Conservation (phyloP, 805 yeast species). For the Starmerella scarabaei region DNA sequence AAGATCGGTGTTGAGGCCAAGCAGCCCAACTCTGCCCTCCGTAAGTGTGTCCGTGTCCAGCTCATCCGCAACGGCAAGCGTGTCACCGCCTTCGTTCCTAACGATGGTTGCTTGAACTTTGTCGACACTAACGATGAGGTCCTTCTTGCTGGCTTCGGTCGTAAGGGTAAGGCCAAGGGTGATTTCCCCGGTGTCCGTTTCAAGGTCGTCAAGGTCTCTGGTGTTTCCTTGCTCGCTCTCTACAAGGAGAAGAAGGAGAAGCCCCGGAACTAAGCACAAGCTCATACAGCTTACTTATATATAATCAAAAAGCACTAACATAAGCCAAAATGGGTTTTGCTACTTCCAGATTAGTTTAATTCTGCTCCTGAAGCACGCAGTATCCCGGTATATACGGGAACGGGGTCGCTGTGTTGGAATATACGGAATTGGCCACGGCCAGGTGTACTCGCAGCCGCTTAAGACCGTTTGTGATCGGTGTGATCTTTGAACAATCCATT, state of each 20-base stretch:
- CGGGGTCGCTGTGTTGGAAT: background rate
- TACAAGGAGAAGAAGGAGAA: constrained; percentile 99
- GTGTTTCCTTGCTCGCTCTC: constrained; percentile 98
- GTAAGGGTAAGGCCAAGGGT: constrained; percentile 99
- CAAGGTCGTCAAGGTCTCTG: constrained; percentile 99
- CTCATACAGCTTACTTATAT: no score
- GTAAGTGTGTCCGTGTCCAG: constrained; percentile 99
- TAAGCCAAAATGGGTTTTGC: no score
- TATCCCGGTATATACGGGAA: background rate
- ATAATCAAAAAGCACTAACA: background rate
- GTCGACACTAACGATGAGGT: constrained; percentile 99
- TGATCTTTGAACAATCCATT: background rate
- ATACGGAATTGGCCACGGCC: background rate
- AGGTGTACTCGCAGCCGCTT: background rate
- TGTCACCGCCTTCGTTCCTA: constrained; percentile 99
- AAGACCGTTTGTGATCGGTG: background rate
- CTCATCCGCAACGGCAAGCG: constrained; percentile 99
- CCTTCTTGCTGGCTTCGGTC: constrained; percentile 99
- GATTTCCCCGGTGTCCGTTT: constrained; percentile 99
- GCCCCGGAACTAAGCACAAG: constrained; percentile 87
- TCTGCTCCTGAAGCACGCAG: background rate
- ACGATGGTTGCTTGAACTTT: constrained; percentile 99
- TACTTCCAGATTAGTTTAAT: no score
- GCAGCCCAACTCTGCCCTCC: constrained; percentile 99
- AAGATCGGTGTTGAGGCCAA: constrained; percentile 99